Percentiles rank a stretch among this genome's conserved stretches.
These are phyloP conservation scores for Umbelopsis vinacea DNA, from an alignment of 192 early-diverging fungal species.

Conservation along the genomic window DNA sequence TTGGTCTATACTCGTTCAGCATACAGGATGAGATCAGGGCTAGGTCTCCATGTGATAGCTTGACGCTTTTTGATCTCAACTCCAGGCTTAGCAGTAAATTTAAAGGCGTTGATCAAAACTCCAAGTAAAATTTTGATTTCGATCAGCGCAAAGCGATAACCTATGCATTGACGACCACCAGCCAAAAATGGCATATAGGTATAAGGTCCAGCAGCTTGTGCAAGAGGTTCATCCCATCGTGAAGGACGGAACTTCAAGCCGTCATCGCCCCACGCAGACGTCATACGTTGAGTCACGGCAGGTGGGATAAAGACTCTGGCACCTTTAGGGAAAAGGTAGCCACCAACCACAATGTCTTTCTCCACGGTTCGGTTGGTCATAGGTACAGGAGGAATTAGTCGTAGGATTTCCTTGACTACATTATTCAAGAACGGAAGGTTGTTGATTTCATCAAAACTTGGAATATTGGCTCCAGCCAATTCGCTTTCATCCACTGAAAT, in stretches of 20 bases:
- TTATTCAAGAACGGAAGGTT: slow-evolving; percentile 52
- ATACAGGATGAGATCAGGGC: slow-evolving; percentile 46
- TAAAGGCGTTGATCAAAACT: slow-evolving; percentile 44
- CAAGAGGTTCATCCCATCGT: slow-evolving; percentile 51
- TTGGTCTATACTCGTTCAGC: slow-evolving; percentile 29
- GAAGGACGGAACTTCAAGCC: slow-evolving; percentile 55
- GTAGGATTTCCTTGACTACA: slow-evolving; percentile 56
- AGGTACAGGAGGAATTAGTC: slow-evolving; percentile 58
- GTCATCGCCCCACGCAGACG: slow-evolving; percentile 52
- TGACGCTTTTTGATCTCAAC: slow-evolving; percentile 49
- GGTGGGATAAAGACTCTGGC: slow-evolving; percentile 45
- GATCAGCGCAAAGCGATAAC: slow-evolving; percentile 57
- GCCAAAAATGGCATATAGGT: slow-evolving; percentile 54
- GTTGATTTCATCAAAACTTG: slow-evolving; percentile 54
- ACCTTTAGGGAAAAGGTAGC: slow-evolving; percentile 54
- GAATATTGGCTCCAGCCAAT: slow-evolving; percentile 24
- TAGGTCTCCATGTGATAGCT: slow-evolving; percentile 50
- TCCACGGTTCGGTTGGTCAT: slow-evolving; percentile 44
- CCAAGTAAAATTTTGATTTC: slow-evolving; percentile 62
- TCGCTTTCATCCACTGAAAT: slow-evolving; percentile 8
- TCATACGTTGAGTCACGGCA: slow-evolving; percentile 44
- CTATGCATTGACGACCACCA: slow-evolving; percentile 60
- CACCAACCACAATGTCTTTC: slow-evolving; percentile 44
- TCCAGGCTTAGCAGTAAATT: slow-evolving; percentile 46
- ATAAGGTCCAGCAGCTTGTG: slow-evolving; percentile 35